Percentiles rank a stretch among this genome's conserved stretches.
phyloP scores from a whole-genome alignment of 164 flowering plant species.

The Dillenia turbinata region DNA sequence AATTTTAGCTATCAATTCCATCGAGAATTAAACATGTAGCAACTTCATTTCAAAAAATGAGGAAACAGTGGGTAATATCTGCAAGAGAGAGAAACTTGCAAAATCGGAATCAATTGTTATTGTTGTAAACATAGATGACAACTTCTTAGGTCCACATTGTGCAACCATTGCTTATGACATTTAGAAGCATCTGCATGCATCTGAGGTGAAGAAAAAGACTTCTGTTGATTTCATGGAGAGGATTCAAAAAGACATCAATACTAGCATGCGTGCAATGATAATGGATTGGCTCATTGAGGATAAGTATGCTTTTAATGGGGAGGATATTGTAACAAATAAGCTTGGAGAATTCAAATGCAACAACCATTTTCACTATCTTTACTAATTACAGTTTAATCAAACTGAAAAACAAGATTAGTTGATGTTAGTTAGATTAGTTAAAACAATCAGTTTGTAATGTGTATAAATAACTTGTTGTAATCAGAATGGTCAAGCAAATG shows the following conservation, averaged over 20 bases:
- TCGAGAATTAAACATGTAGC: slow-evolving; percentile 58
- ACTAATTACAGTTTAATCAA: too few relatives aligned
- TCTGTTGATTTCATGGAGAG: slow-evolving; percentile 80
- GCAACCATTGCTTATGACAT: slow-evolving; percentile 87
- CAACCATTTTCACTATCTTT: too few relatives aligned
- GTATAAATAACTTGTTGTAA: too few relatives aligned
- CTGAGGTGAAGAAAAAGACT: slow-evolving; percentile 97
- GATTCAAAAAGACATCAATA: slow-evolving; percentile 77
- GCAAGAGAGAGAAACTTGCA: slow-evolving; percentile 46
- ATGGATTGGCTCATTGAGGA: slow-evolving; percentile 99
- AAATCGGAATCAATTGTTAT: slow-evolving; percentile 40
- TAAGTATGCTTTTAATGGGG: too few relatives aligned
- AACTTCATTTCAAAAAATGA: slow-evolving; percentile 52
- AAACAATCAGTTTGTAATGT: too few relatives aligned
- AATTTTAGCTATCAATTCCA: slow-evolving; percentile 42
- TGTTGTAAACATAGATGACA: slow-evolving; percentile 46
- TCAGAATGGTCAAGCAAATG: too few relatives aligned
- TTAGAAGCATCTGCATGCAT: slow-evolving; percentile 77
- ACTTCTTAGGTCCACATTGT: slow-evolving; percentile 76
- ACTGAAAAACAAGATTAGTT: too few relatives aligned
- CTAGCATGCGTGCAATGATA: slow-evolving; percentile 89
- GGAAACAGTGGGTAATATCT: slow-evolving; percentile 37
- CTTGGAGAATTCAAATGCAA: too few relatives aligned
- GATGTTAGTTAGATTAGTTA: too few relatives aligned
- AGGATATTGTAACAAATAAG: too few relatives aligned